Percentiles rank a stretch among this genome's conserved stretches.
Evolutionary conservation across 2,329 filamentous ascomycete species (phyloP).

Genomic region (Juglanconis juglandina): DNA sequence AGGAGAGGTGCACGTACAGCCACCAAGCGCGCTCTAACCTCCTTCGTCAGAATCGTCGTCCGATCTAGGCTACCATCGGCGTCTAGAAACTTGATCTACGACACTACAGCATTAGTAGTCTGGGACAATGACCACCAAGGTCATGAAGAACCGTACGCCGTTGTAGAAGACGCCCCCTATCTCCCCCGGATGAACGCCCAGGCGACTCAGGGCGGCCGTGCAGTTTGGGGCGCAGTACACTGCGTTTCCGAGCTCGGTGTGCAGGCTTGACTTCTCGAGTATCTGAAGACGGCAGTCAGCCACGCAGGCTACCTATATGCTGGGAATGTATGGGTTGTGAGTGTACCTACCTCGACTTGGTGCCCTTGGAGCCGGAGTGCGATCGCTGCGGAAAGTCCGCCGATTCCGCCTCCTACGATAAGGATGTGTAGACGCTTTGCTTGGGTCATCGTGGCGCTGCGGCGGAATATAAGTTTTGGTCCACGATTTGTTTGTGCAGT

Average conservation of each 20-base stretch:
- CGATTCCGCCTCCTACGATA: slow-evolving; percentile 15
- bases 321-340: too few relatives aligned
- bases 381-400: slow-evolving; percentile 10
- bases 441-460: background rate
- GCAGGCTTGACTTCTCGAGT: slow-evolving; percentile 13
- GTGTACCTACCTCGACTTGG: slow-evolving; percentile 9
- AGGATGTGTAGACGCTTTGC: slow-evolving; percentile 3
- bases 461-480: too few relatives aligned
- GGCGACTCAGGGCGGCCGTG: slow-evolving; percentile 9
- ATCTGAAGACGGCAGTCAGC: slow-evolving; percentile 5
- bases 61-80: background rate
- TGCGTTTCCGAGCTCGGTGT: slow-evolving; percentile 9
- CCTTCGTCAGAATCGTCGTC: background rate
- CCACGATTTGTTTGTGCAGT: too few relatives aligned
- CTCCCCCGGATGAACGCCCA: slow-evolving; percentile 6
- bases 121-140: too few relatives aligned
- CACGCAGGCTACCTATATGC: background rate
- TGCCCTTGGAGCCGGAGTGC: slow-evolving; percentile 14
- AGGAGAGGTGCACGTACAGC: slow-evolving; percentile 1
- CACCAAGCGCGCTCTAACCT: slow-evolving; percentile 3
- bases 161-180: slow-evolving; percentile 1
- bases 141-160: background rate
- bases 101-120: background rate
- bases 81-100: slow-evolving; percentile 11
- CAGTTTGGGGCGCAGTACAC: slow-evolving; percentile 16